These are phyloP conservation scores for Lentinula aciculospora DNA, from an alignment of 768 basidiomycete genomes.

Conservation along the genomic window DNA sequence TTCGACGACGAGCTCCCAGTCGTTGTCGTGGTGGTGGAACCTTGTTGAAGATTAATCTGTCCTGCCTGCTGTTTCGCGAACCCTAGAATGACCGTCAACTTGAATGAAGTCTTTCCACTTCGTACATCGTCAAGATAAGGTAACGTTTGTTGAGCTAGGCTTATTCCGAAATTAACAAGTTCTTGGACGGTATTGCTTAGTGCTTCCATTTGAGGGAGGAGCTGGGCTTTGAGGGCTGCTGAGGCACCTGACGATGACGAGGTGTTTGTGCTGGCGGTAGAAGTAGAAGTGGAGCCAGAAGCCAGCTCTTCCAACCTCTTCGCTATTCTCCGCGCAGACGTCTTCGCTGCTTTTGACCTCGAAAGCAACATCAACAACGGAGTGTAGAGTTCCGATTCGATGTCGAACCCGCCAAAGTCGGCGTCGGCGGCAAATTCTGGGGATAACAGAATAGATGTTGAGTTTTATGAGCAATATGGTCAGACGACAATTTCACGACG, in stretches of 20 bases:
- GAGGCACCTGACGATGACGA: background rate
- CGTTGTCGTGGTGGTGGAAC: too few species aligned
- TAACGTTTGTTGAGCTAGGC: constrained; percentile 85
- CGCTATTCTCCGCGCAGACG: constrained; percentile 83
- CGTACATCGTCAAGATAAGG: constrained; percentile 82
- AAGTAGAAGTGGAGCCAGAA: constrained; percentile 41
- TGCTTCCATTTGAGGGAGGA: constrained; percentile 67
- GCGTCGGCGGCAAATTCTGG: constrained; percentile 44
- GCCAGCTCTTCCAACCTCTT: constrained; percentile 80
- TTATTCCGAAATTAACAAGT: constrained; percentile 89
- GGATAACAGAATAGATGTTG: background rate
- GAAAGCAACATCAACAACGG: constrained; percentile 82
- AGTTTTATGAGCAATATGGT: background rate
- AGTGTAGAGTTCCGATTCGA: constrained; percentile 70
- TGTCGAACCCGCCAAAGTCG: constrained; percentile 70
- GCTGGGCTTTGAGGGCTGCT: constrained; percentile 59
- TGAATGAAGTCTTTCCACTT: constrained; percentile 71
- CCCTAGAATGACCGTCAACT: constrained; percentile 61
- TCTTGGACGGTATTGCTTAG: constrained; percentile 72
- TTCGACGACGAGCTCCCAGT: constrained; percentile 51
- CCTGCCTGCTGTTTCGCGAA: constrained; percentile 71
- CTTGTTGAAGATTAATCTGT: constrained; percentile 47
- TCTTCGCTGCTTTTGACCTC: constrained; percentile 76
- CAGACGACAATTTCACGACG: background rate
- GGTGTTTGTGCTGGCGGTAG: background rate